Evolutionary conservation across 139 green algal genomes (phyloP).

Genomic region (Mesotaenium endlicherianum): DNA sequence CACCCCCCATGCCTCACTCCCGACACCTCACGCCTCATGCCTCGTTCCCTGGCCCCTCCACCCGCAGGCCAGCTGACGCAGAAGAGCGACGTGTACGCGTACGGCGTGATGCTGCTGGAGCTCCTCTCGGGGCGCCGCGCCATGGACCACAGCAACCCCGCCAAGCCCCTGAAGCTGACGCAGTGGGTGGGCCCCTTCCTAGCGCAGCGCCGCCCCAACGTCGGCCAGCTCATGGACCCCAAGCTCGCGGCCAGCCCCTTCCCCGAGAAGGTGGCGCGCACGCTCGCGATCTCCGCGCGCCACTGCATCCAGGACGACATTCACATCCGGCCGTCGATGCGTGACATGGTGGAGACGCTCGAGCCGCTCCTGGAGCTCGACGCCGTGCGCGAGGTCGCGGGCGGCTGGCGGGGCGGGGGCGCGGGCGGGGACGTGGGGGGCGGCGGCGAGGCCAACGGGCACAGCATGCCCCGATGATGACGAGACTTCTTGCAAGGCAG

Average conservation of each 20-base stretch:
- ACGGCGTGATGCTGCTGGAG: slow-evolving; percentile 27
- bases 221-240: slow-evolving; percentile 5
- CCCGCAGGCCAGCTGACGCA: slow-evolving; percentile 23
- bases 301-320: slow-evolving; percentile 24
- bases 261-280: slow-evolving; percentile 7
- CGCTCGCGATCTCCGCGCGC: slow-evolving; percentile 13
- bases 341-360: slow-evolving; percentile 30
- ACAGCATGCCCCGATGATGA: no score
- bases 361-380: neutral
- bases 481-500: no score
- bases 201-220: neutral
- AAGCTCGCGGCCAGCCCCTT: slow-evolving; percentile 33
- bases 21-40: no score
- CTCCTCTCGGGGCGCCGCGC: slow-evolving; percentile 29
- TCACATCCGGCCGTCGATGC: slow-evolving; percentile 23
- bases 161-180: slow-evolving; percentile 5
- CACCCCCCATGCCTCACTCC: no score
- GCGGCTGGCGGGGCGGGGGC: no score
- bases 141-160: slow-evolving; percentile 9
- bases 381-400: no score
- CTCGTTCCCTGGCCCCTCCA: no score
- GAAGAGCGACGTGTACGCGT: slow-evolving; percentile 39
- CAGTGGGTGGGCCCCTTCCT: slow-evolving; percentile 13
- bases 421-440: no score
- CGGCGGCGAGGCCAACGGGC: no score